A percentile compares a stretch with the other conserved stretches of the same genome.
phyloP scores from a whole-genome alignment of 2,329 filamentous ascomycete genomes.

The Claviceps spartinae region DNA sequence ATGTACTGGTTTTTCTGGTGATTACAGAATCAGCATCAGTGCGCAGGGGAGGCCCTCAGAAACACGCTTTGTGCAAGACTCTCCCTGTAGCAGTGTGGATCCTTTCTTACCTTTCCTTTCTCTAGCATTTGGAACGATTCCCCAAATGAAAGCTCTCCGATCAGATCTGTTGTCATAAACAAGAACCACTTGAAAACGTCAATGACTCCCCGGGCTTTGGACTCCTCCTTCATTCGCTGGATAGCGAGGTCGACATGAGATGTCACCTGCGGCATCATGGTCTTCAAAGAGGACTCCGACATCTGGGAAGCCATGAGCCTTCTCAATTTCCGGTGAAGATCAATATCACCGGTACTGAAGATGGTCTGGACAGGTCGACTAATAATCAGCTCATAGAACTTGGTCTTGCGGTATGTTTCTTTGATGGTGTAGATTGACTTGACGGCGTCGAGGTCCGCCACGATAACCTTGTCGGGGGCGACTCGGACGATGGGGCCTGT shows the following conservation, averaged over 20 bases:
- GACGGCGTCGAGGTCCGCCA: conserved; percentile 11
- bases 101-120: conserved; percentile 26
- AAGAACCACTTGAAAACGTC: conserved; percentile 41
- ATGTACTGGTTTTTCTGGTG: conserved; percentile 23
- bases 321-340: conserved; percentile 25
- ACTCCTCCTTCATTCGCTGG: conserved; percentile 30
- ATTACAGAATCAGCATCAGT: background rate
- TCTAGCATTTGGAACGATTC: conserved; percentile 41
- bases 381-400: conserved; percentile 13
- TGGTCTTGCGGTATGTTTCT: conserved; percentile 13
- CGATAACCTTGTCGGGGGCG: conserved; percentile 11
- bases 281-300: conserved; percentile 22
- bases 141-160: conserved; percentile 40
- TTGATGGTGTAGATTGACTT: conserved; percentile 20
- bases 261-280: conserved; percentile 20
- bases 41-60: background rate
- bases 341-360: conserved; percentile 26
- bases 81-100: background rate
- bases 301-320: conserved; percentile 27
- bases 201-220: conserved; percentile 17
- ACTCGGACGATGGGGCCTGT: conserved; percentile 15
- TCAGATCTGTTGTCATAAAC: conserved; percentile 40
- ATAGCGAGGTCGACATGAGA: conserved; percentile 26
- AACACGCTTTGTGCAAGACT: background rate
- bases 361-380: conserved; percentile 10